phyloP scores from a whole-genome alignment of 2,329 filamentous ascomycete genomes.

The Grosmannia clavigera region DNA sequence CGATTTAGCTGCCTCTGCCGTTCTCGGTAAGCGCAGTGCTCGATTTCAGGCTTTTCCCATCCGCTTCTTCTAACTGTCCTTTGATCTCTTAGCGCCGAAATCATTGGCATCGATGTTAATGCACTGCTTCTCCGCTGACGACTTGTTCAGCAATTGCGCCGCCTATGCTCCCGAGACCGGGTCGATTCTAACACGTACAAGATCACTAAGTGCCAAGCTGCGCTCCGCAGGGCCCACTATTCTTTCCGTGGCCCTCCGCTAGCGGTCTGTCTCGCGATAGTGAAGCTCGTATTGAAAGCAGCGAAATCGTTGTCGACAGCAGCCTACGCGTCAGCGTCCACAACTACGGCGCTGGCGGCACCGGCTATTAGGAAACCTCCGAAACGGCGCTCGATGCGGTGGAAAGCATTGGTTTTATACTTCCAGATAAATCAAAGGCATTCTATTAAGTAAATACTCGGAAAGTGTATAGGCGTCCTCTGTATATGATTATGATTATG shows the following conservation, averaged over 20 bases:
- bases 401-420: conserved; percentile 16
- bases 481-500: no score
- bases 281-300: conserved; percentile 27
- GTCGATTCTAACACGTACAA: conserved; percentile 25
- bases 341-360: conserved; percentile 33
- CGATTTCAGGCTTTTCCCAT: neutral
- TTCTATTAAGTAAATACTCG: neutral
- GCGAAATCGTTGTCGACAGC: conserved; percentile 13
- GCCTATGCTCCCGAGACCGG: conserved; percentile 24
- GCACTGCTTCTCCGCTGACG: neutral
- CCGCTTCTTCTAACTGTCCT: neutral
- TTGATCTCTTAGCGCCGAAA: conserved; percentile 19
- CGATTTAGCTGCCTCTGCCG: no score
- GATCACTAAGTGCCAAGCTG: conserved; percentile 20
- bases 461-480: no score
- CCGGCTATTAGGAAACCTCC: conserved; percentile 25
- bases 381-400: conserved; percentile 27
- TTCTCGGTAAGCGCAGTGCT: neutral
- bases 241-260: conserved; percentile 20
- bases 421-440: conserved; percentile 4
- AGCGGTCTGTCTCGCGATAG: conserved; percentile 26
- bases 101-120: conserved; percentile 25
- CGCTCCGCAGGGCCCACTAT: conserved; percentile 15
- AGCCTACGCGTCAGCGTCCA: conserved; percentile 20
- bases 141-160: conserved; percentile 15